Evolutionary conservation across 2,329 filamentous ascomycete genomes (phyloP).

Genomic region (Colletotrichum tanaceti): DNA sequence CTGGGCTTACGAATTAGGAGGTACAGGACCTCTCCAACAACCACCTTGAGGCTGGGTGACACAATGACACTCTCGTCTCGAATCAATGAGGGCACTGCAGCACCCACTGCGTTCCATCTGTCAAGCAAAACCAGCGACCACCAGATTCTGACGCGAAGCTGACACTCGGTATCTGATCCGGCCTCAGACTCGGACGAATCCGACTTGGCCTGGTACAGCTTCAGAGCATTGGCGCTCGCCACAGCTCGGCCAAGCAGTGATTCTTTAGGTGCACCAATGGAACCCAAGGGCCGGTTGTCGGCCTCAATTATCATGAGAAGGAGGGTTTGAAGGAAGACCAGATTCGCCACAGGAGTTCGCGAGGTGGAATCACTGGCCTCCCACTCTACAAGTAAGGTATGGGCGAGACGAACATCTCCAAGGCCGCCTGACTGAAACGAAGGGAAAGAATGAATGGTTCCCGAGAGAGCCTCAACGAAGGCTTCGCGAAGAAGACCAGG

Average conservation of each 20-base stretch:
- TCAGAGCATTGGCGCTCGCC: conserved; percentile 73
- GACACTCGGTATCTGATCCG: conserved; percentile 70
- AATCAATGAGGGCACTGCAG: conserved; percentile 71
- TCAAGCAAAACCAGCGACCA: conserved; percentile 79
- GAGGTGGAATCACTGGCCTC: conserved; percentile 56
- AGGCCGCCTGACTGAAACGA: conserved; percentile 51
- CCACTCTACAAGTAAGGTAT: conserved; percentile 63
- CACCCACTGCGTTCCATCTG: conserved; percentile 78
- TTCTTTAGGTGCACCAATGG: conserved; percentile 60
- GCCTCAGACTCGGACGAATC: conserved; percentile 56
- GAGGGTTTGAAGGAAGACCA: conserved; percentile 74
- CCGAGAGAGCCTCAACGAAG: conserved; percentile 72
- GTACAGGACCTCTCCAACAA: conserved; percentile 73
- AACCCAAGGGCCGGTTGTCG: conserved; percentile 63
- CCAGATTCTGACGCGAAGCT: conserved; percentile 74
- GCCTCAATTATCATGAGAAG: conserved; percentile 75
- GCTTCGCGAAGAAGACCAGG: conserved; percentile 69
- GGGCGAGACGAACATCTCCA: conserved; percentile 58
- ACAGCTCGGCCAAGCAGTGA: conserved; percentile 74
- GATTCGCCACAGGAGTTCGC: conserved; percentile 55
- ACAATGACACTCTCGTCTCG: conserved; percentile 71
- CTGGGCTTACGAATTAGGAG: conserved; percentile 71
- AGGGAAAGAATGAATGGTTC: conserved; percentile 66
- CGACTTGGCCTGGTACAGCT: conserved; percentile 62
- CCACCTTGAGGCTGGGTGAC: conserved; percentile 66